Conservation (phyloP, 2,329 filamentous ascomycete genomes). For the Colletotrichum scovillei region DNA sequence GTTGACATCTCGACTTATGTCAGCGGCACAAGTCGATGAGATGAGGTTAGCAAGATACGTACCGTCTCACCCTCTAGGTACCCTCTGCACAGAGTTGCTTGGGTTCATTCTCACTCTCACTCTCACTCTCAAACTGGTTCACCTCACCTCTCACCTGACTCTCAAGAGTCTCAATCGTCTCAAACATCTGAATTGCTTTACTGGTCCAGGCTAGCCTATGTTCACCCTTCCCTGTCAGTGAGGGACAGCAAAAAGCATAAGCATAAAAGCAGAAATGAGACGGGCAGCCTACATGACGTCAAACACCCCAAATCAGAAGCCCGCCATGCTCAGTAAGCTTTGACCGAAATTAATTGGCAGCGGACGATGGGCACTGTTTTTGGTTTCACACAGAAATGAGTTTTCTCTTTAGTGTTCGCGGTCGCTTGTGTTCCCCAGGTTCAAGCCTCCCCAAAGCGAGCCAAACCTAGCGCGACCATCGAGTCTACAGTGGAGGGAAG, state of each 20-base stretch:
- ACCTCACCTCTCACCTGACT: neutral
- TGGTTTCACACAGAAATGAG: neutral
- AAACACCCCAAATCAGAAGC: conserved; percentile 9
- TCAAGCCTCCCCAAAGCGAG: neutral
- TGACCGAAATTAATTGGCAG: conserved; percentile 16
- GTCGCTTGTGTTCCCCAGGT: neutral
- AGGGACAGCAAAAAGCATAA: conserved; percentile 10
- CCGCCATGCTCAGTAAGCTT: neutral
- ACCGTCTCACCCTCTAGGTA: neutral
- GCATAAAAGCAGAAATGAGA: conserved; percentile 31
- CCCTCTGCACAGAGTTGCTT: neutral
- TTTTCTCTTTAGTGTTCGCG: neutral
- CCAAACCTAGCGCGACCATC: neutral
- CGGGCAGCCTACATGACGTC: conserved; percentile 21
- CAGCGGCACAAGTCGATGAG: neutral
- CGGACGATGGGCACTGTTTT: conserved; percentile 7
- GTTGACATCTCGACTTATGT: neutral
- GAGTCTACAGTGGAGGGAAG: neutral
- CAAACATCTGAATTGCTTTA: neutral
- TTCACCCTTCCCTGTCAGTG: neutral
- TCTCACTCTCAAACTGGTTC: neutral
- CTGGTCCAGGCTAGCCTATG: neutral
- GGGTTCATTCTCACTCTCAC: neutral
- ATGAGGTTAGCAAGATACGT: neutral
- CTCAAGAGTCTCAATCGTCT: neutral